Evolutionary conservation across 2,329 filamentous ascomycete genomes (phyloP).

Genomic region (Aspergillus sp.): DNA sequence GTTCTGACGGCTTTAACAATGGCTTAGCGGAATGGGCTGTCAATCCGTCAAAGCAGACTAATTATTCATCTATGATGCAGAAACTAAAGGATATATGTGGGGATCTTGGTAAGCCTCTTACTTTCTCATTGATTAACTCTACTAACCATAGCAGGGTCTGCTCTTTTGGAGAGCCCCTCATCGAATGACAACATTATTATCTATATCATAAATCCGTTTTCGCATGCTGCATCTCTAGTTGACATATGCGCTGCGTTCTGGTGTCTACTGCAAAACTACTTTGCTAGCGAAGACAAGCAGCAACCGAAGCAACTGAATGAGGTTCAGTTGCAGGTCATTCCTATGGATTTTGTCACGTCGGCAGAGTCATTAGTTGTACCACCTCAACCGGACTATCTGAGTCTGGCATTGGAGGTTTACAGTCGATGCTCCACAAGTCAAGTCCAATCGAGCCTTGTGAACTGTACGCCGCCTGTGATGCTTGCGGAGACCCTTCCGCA

Average conservation of each 20-base stretch:
- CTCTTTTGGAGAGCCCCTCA: constrained; percentile 34
- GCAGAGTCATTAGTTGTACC: constrained; percentile 54
- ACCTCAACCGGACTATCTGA: constrained; percentile 48
- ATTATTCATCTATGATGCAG: constrained; percentile 37
- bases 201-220: constrained; percentile 60
- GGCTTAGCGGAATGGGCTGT: constrained; percentile 40
- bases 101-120: constrained; percentile 34
- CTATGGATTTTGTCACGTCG: constrained; percentile 54
- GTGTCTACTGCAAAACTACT: constrained; percentile 56
- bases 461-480: constrained; percentile 54
- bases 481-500: constrained; percentile 55
- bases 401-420: constrained; percentile 58
- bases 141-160: constrained; percentile 30
- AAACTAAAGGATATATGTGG: constrained; percentile 36
- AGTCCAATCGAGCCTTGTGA: constrained; percentile 37
- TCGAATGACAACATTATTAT: constrained; percentile 51
- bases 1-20: constrained; percentile 39
- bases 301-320: constrained; percentile 41
- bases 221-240: constrained; percentile 43
- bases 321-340: constrained; percentile 59
- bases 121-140: not conserved
- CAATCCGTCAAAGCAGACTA: constrained; percentile 22
- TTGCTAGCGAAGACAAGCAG: constrained; percentile 38
- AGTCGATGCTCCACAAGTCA: constrained; percentile 54
- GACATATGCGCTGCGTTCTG: constrained; percentile 60